Evolutionary conservation across 441 rosid species (phyloP), one percentile per base, ranked within the genome.

Genomic region (Eruca vesicaria): DNA sequence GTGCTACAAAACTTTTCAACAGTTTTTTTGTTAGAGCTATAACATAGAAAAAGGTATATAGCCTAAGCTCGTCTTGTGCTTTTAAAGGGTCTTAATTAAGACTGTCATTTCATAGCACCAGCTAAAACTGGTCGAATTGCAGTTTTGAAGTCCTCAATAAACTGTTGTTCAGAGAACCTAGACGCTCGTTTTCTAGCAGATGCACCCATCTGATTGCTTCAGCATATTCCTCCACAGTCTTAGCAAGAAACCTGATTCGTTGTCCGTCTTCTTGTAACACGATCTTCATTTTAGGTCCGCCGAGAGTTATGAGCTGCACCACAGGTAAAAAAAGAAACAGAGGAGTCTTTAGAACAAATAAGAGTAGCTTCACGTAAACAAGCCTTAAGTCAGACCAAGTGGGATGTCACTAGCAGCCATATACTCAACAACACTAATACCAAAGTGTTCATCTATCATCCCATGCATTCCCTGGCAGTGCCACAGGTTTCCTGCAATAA

Each of bases 351-450:
- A 26, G 29, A 26, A 26, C 4, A 26, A 2, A 26, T 26, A 26
- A 26, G 29, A 26, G 29, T 26, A 26, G 4, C 29, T 2, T 26
- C 10, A 8, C n/a, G 66, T 26, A 26, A 26, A 26, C 18, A 53
- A 61, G 69, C 9, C 32, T 15, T 68, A 73, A 72, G n/a, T 43
- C 82, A n/a, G 38, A 94, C 97, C 97, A 8, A 92, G 90, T 35
- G 99, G 98, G 67, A 94, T 84, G 53, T 93, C 94, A 7, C 97
- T 98, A 1, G 97, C 97, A 74, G 97, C 93, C 98, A 94, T 94
- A 72, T n/a, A n/a, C n/a, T n/a, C n/a, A n/a, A n/a, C n/a, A n/a
- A n/a, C 28, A 23, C 3, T 23, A 23, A 92, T 92, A 71, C 98
- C 97, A 58, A 94, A 92, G 71, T 92, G 98, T 84, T 94, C 97